Conservation (phyloP, 768 basidiomycete genomes). For the Megacollybia marginata region DNA sequence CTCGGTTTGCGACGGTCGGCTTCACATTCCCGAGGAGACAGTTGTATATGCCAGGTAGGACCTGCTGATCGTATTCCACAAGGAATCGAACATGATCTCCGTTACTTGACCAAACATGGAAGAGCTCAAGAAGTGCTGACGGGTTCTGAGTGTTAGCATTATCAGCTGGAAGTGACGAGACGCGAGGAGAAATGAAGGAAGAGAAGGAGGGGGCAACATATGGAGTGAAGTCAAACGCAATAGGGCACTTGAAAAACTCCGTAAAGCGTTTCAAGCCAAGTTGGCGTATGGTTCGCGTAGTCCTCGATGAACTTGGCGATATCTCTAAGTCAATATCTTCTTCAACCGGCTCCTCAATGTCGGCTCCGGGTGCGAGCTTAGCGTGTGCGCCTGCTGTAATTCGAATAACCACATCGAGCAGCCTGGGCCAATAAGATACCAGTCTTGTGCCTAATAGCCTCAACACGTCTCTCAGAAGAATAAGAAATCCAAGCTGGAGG, state of each 20-base stretch:
- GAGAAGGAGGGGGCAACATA: constrained; percentile 64
- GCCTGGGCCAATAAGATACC: constrained; percentile 60
- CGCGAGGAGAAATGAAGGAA: constrained; percentile 75
- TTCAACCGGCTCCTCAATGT: constrained; percentile 29
- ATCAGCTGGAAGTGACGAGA: constrained; percentile 67
- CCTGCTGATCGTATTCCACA: constrained; percentile 56
- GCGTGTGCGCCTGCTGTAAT: constrained; percentile 46
- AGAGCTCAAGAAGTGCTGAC: constrained; percentile 80
- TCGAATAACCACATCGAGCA: constrained; percentile 64
- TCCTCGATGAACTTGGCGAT: constrained; percentile 25
- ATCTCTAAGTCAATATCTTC: constrained; percentile 25
- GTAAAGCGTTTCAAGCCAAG: constrained; percentile 79
- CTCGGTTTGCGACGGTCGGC: constrained; percentile 66
- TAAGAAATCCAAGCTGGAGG: constrained; percentile 81
- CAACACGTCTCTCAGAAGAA: constrained; percentile 77
- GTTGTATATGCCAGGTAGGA: constrained; percentile 72
- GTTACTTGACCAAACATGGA: constrained; percentile 66
- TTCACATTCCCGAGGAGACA: constrained; percentile 87
- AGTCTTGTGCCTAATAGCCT: constrained; percentile 75
- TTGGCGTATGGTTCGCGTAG: constrained; percentile 64
- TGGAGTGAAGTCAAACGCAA: constrained; percentile 65
- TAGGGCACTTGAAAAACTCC: constrained; percentile 78
- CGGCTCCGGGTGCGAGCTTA: constrained; percentile 45
- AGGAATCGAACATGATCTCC: constrained; percentile 55
- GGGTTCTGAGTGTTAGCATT: constrained; percentile 75